phyloP scores from a whole-genome alignment of 306 rosid species.

The Vachellia collinsii region DNA sequence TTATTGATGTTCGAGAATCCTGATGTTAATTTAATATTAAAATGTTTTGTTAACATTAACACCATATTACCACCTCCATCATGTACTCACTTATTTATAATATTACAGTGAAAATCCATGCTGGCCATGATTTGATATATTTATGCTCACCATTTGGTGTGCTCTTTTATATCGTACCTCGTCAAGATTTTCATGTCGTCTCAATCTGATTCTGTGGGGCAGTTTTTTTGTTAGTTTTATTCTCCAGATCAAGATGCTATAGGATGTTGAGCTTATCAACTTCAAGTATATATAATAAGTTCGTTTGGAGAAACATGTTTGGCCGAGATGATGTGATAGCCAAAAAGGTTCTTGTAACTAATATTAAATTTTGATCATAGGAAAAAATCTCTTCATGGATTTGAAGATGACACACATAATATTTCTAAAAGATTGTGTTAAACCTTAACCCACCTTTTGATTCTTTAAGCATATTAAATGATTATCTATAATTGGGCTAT shows the following conservation, averaged over 20 bases:
- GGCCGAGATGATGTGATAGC: slow-evolving; percentile 35
- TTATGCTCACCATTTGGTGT: slow-evolving; percentile 22
- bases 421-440: not conserved
- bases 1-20: slow-evolving; percentile 33
- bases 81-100: slow-evolving; percentile 42
- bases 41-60: slow-evolving; percentile 18
- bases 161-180: slow-evolving; percentile 42
- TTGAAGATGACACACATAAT: not conserved
- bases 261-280: not conserved
- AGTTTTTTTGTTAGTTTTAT: slow-evolving; percentile 33
- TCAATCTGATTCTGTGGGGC: slow-evolving; percentile 56
- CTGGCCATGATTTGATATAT: slow-evolving; percentile 33
- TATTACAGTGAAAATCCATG: slow-evolving; percentile 34
- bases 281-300: not conserved
- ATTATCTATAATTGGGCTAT: not conserved
- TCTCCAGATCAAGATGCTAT: slow-evolving; percentile 43
- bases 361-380: not conserved
- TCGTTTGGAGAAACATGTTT: slow-evolving; percentile 32
- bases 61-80: slow-evolving; percentile 32
- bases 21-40: slow-evolving; percentile 26
- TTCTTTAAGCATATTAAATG: not conserved
- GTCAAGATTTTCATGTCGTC: slow-evolving; percentile 52
- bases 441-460: not conserved
- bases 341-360: slow-evolving; percentile 5
- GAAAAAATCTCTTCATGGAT: not conserved